phyloP scores from a whole-genome alignment of 257 asterid species.

The Ilex aquifolium region DNA sequence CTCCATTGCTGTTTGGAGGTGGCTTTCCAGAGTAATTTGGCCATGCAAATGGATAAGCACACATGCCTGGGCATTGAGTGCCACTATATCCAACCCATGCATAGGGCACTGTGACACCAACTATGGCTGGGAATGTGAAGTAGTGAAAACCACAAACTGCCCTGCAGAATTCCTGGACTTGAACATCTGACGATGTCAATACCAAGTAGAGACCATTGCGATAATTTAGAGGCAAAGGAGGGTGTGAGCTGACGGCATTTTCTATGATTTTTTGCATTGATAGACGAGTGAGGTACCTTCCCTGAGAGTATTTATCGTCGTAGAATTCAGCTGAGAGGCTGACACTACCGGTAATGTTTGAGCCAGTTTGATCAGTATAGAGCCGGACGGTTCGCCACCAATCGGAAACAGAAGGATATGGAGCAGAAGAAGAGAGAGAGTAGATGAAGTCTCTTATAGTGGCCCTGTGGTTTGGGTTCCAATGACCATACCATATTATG shows the following conservation, averaged over 20 bases:
- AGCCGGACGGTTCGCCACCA: slow-evolving; percentile 69
- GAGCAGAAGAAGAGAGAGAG: slow-evolving; percentile 45
- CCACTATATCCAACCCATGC: slow-evolving; percentile 82
- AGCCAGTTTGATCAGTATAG: slow-evolving; percentile 64
- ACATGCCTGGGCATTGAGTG: slow-evolving; percentile 58
- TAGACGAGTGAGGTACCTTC: slow-evolving; percentile 36
- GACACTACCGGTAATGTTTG: slow-evolving; percentile 35
- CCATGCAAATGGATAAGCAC: slow-evolving; percentile 73
- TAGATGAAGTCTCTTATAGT: slow-evolving; percentile 56
- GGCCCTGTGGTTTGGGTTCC: slow-evolving; percentile 55
- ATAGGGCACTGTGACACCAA: slow-evolving; percentile 62
- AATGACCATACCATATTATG: slow-evolving; percentile 71
- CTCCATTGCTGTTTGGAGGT: slow-evolving; percentile 21
- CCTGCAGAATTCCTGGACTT: slow-evolving; percentile 66
- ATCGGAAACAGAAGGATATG: slow-evolving; percentile 55
- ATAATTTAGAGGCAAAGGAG: slow-evolving; percentile 35
- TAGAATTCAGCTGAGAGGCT: slow-evolving; percentile 40
- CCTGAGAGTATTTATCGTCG: slow-evolving; percentile 52
- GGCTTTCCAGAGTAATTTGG: slow-evolving; percentile 39
- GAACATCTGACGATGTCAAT: slow-evolving; percentile 50
- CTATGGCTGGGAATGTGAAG: slow-evolving; percentile 62
- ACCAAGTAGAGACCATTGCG: slow-evolving; percentile 51
- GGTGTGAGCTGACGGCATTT: slow-evolving; percentile 22
- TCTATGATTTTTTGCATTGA: slow-evolving; percentile 55
- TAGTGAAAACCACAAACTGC: slow-evolving; percentile 78